Conservation (phyloP, 2,329 filamentous ascomycete species). For the Biscogniauxia mediterranea region DNA sequence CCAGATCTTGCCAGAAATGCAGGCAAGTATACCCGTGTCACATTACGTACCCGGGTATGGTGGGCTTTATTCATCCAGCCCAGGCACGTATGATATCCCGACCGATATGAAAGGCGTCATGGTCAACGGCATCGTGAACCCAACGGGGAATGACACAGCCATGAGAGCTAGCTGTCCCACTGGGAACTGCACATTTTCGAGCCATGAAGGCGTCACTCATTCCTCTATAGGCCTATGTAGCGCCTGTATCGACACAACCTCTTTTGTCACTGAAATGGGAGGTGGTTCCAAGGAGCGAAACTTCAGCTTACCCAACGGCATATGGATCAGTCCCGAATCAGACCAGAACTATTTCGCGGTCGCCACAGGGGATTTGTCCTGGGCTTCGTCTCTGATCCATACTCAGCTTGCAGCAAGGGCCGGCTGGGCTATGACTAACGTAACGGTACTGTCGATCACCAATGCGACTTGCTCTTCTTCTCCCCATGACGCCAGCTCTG, state of each 20-base stretch:
- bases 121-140: conserved; percentile 30
- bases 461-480: conserved; percentile 16
- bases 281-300: conserved; percentile 5
- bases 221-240: conserved; percentile 29
- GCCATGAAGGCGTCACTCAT: conserved; percentile 22
- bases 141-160: conserved; percentile 20
- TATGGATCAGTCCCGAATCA: conserved; percentile 15
- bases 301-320: conserved; percentile 20
- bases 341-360: conserved; percentile 18
- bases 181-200: conserved; percentile 26
- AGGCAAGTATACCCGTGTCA: conserved; percentile 16
- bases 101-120: conserved; percentile 33
- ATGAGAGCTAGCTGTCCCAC: conserved; percentile 22
- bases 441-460: conserved; percentile 21
- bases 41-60: conserved; percentile 12
- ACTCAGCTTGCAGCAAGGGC: conserved; percentile 14
- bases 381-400: conserved; percentile 15
- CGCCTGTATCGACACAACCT: conserved; percentile 24
- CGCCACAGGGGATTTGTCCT: conserved; percentile 14
- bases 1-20: conserved; percentile 8
- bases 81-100: conserved; percentile 23
- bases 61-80: conserved; percentile 19
- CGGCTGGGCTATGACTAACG: conserved; percentile 15
- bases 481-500: conserved; percentile 3
- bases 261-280: conserved; percentile 9